Conservation (phyloP, 345 rosid genomes). For the Salix brachista region DNA sequence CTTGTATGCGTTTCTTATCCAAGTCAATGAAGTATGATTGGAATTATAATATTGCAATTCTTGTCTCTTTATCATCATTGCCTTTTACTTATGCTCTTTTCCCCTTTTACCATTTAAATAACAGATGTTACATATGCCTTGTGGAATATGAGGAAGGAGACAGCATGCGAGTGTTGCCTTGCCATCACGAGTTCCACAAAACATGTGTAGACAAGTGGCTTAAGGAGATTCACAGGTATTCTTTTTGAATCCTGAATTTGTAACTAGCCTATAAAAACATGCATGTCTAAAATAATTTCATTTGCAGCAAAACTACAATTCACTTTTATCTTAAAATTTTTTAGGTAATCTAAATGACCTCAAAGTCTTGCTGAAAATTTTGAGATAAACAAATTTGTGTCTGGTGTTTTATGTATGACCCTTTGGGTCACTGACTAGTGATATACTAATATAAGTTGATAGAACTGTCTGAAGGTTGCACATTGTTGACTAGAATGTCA, state of each 20-base stretch:
- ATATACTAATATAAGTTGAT: background rate
- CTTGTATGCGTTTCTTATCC: background rate
- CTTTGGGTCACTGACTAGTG: background rate
- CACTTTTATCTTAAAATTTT: background rate
- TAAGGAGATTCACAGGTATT: conserved; percentile 94
- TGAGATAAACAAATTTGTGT: background rate
- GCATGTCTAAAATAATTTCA: background rate
- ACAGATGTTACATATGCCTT: conserved; percentile 95
- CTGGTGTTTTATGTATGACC: background rate
- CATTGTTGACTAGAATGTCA: background rate
- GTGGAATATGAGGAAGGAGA: conserved; percentile 96
- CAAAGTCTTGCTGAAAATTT: background rate
- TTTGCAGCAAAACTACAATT: background rate
- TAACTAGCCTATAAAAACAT: background rate
- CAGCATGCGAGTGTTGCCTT: conserved; percentile 74
- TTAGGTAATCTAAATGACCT: background rate
- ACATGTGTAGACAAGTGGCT: conserved; percentile 95
- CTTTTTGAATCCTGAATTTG: background rate
- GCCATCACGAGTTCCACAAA: conserved; percentile 84
- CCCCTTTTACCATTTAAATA: background rate
- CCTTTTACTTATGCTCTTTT: background rate
- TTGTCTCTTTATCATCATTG: background rate
- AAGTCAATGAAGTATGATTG: background rate
- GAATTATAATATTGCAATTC: background rate
- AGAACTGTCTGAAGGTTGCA: background rate